Evolutionary conservation across 371 early-diverging fungal genomes (phyloP).

Genomic region (Lichtheimia corymbifera): DNA sequence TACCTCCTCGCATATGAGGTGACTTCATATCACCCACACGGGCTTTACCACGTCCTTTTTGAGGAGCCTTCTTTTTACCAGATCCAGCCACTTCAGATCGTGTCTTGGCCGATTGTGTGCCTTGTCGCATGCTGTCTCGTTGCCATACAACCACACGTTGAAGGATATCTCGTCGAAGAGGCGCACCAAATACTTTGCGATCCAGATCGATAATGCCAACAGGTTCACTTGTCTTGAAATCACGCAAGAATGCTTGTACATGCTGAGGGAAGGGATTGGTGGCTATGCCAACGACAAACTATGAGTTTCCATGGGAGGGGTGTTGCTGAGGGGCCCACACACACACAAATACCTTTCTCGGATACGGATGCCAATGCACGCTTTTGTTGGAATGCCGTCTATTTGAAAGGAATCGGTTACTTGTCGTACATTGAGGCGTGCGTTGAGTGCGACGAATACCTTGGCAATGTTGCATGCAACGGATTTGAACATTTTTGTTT

Average conservation of each 20-base stretch:
- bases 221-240: constrained; percentile 77
- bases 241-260: constrained; percentile 82
- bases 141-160: constrained; percentile 89
- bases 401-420: neutral
- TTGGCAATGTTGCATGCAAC: constrained; percentile 1
- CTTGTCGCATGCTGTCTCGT: constrained; percentile 79
- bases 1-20: constrained; percentile 89
- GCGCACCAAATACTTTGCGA: constrained; percentile 78
- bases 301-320: neutral
- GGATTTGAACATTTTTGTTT: neutral
- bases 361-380: neutral
- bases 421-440: neutral
- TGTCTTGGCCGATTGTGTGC: constrained; percentile 82
- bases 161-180: constrained; percentile 83
- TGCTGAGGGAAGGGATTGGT: constrained; percentile 11
- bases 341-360: constrained; percentile 2
- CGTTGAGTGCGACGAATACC: neutral
- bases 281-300: neutral
- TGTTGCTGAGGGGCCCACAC: too few species aligned
- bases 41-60: constrained; percentile 94
- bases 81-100: constrained; percentile 87
- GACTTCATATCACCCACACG: constrained; percentile 86
- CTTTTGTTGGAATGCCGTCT: constrained; percentile 2
- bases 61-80: constrained; percentile 77
- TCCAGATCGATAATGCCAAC: constrained; percentile 76